phyloP scores from a whole-genome alignment of 179 eudicot species.

The Nepenthes alata region DNA sequence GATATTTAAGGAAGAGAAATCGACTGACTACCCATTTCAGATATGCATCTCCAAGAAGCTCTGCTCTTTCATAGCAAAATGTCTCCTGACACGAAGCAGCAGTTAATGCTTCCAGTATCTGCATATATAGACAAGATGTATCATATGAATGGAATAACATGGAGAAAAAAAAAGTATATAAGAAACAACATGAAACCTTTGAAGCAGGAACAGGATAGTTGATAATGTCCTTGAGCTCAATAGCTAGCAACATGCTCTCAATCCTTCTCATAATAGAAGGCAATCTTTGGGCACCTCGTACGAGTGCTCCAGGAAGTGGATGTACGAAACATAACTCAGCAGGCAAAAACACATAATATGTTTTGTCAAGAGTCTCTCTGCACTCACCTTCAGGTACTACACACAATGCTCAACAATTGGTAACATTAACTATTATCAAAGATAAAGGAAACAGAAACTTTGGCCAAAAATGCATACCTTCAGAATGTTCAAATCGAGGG shows the following conservation, averaged over 20 bases:
- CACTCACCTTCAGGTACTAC: slow-evolving; percentile 63
- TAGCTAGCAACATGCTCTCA: slow-evolving; percentile 93
- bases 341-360: slow-evolving; percentile 91
- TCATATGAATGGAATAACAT: neutral
- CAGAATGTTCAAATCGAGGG: slow-evolving; percentile 97
- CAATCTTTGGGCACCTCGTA: slow-evolving; percentile 95
- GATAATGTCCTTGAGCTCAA: slow-evolving; percentile 77
- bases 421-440: slow-evolving; percentile 1
- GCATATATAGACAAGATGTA: slow-evolving; percentile 13
- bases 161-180: neutral
- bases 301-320: slow-evolving; percentile 87
- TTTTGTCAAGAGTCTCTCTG: slow-evolving; percentile 74
- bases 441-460: neutral
- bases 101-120: slow-evolving; percentile 97
- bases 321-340: slow-evolving; percentile 91
- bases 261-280: slow-evolving; percentile 97
- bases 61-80: slow-evolving; percentile 98
- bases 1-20: slow-evolving; percentile 82
- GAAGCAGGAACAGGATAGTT: slow-evolving; percentile 66
- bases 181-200: slow-evolving; percentile 33
- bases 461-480: slow-evolving; percentile 29
- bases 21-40: slow-evolving; percentile 97
- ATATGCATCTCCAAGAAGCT: slow-evolving; percentile 96
- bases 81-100: slow-evolving; percentile 99
- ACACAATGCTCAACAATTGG: slow-evolving; percentile 13